Evolutionary conservation across 495 filamentous ascomycete genomes (phyloP).

Genomic region (Penicillium herquei): DNA sequence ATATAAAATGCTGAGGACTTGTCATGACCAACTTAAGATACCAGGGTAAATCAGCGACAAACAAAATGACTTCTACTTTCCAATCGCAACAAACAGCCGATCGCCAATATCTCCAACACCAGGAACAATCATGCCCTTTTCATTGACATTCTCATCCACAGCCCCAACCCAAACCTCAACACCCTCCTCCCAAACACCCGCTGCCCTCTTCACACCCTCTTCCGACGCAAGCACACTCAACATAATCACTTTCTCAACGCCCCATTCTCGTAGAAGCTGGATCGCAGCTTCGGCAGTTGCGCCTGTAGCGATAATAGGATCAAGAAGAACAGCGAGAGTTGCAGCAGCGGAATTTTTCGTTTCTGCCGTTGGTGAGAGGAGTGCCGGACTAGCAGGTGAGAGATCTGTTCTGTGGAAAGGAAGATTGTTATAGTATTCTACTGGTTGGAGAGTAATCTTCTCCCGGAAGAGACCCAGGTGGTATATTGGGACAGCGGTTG

Average conservation of each 20-base stretch:
- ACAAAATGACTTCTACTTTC: slow-evolving; percentile 55
- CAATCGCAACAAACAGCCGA: slow-evolving; percentile 86
- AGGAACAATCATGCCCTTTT: slow-evolving; percentile 85
- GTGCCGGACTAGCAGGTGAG: slow-evolving; percentile 32
- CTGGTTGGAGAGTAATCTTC: slow-evolving; percentile 75
- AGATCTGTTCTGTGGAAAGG: slow-evolving; percentile 60
- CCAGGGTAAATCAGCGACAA: too few species aligned
- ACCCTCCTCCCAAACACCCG: slow-evolving; percentile 64
- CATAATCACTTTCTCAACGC: slow-evolving; percentile 74
- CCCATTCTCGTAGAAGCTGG: slow-evolving; percentile 86
- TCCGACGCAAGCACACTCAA: slow-evolving; percentile 72
- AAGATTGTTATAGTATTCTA: slow-evolving; percentile 98
- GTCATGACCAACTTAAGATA: too few species aligned
- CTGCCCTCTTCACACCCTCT: slow-evolving; percentile 64
- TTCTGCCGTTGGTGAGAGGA: slow-evolving; percentile 20
- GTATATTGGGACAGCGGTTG: slow-evolving; percentile 76
- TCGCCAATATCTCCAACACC: slow-evolving; percentile 92
- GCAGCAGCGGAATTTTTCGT: slow-evolving; percentile 39
- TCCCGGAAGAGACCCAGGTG: slow-evolving; percentile 94
- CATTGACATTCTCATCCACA: slow-evolving; percentile 68
- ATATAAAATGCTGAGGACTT: too few species aligned
- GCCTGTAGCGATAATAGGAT: slow-evolving; percentile 92
- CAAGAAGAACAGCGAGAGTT: slow-evolving; percentile 76
- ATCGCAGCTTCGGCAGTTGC: slow-evolving; percentile 88
- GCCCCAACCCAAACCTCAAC: slow-evolving; percentile 81